Evolutionary conservation across 805 yeast genomes (phyloP), one percentile per base, ranked within the genome.

Genomic region (Lachancea meyersii): DNA sequence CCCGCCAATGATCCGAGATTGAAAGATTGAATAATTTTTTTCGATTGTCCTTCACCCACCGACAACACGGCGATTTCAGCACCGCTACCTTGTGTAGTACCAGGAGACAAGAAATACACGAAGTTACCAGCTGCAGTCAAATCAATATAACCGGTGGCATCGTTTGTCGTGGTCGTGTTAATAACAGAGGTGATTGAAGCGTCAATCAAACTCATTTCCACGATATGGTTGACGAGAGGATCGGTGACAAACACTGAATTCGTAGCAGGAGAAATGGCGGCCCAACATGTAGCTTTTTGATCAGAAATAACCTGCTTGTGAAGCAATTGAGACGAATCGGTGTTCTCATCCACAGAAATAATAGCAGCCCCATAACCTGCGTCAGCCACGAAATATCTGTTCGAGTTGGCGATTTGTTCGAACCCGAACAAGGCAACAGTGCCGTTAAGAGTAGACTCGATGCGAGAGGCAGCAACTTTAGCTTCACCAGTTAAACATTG

Each of bases 211-310:
- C 45, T 44, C 41, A 44, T 17, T 26, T 40, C 48, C 21, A 41
- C 48, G 26, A 44, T 30, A 31, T 44, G 48, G 31, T 41, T 41
- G 48, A 44, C 45, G 10, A 35, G 30, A 35, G 38, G 48, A 19
- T 41, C 48, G 18, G 45, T 31, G 3, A 41, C 48, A 30, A 44
- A 36, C 13, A 35, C 48, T n/a, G 48, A 35, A 18, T 23, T 33
- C n/a, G 41, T 11, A 7, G 2, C 18, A 6, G 33, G 31, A 14
- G 48, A 35, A 3, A 44, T 31, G 7, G 35, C 41, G 10, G 36
- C 36, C 44, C 44, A 40, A 22, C 47, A 44, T n/a, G 41, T 44
- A 19, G 47, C 47, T 36, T 2, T 3, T 37, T 40, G 47, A 28
- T 40, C 41, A 9, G 40, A 6, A 13, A 44, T 40, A 3, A 18